These are phyloP conservation scores for Annulohypoxylon nitens DNA, from an alignment of 495 filamentous ascomycete genomes.

Conservation along the genomic window DNA sequence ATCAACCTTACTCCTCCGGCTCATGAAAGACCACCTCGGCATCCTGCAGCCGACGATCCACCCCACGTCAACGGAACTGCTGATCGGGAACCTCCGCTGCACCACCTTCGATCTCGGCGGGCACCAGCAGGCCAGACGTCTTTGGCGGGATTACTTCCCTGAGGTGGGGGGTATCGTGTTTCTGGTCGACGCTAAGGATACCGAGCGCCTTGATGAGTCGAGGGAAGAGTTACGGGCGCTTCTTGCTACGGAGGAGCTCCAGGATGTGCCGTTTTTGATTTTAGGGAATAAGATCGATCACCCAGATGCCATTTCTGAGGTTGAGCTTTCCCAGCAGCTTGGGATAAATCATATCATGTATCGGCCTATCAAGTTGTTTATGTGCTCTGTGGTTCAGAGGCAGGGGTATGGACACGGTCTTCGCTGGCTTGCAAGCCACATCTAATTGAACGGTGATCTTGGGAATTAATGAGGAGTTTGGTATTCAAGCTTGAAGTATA, in stretches of 20 bases:
- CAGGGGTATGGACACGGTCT: constrained; percentile 16
- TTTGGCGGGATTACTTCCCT: constrained; percentile 13
- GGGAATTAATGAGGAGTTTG: neutral
- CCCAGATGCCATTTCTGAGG: constrained; percentile 13
- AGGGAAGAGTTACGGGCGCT: constrained; percentile 19
- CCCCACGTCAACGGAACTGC: constrained; percentile 16
- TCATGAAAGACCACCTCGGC: neutral
- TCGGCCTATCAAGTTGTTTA: constrained; percentile 21
- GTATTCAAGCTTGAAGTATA: neutral
- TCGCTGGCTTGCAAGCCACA: constrained; percentile 20
- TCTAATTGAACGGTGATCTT: neutral
- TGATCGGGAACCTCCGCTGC: constrained; percentile 8
- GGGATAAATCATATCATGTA: neutral
- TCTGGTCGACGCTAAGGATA: constrained; percentile 24
- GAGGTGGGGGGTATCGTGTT: constrained; percentile 25
- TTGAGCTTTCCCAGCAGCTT: constrained; percentile 5
- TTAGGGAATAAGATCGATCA: constrained; percentile 32
- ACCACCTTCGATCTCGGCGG: constrained; percentile 17
- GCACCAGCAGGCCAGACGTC: constrained; percentile 18
- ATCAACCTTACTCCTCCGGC: constrained; percentile 12
- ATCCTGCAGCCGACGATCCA: constrained; percentile 11
- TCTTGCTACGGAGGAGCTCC: neutral
- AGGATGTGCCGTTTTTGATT: constrained; percentile 7
- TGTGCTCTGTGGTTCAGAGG: constrained; percentile 24
- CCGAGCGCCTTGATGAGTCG: constrained; percentile 18